phyloP scores from a whole-genome alignment of 2,329 filamentous ascomycete genomes.

The Diaporthe eres region DNA sequence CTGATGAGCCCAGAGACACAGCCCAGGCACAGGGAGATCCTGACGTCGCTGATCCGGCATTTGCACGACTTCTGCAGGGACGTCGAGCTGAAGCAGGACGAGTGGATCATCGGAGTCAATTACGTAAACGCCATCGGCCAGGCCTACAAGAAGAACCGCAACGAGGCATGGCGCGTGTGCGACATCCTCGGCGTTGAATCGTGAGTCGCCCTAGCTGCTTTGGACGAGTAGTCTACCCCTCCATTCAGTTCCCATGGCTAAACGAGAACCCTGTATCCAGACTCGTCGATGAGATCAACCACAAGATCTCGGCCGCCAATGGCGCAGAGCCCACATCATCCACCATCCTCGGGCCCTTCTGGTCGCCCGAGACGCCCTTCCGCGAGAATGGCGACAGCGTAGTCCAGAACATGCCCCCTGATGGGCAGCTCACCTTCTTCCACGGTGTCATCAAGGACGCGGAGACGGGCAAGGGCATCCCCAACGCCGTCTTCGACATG shows the following conservation, averaged over 20 bases:
- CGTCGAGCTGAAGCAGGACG: conserved; percentile 72
- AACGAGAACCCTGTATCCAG: conserved; percentile 22
- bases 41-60: conserved; percentile 69
- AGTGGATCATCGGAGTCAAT: conserved; percentile 73
- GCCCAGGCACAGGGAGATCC: conserved; percentile 68
- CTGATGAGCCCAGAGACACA: conserved; percentile 71
- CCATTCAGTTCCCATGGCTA: neutral
- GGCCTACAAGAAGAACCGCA: conserved; percentile 69
- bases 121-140: conserved; percentile 72
- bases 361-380: conserved; percentile 71
- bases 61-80: conserved; percentile 76
- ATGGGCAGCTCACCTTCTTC: conserved; percentile 65
- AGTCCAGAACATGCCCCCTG: conserved; percentile 55
- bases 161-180: conserved; percentile 74
- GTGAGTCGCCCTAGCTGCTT: conserved; percentile 41
- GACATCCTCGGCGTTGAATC: conserved; percentile 74
- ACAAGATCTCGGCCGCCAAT: conserved; percentile 61
- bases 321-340: conserved; percentile 67
- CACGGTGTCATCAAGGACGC: conserved; percentile 57
- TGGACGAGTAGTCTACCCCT: neutral
- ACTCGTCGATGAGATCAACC: conserved; percentile 75
- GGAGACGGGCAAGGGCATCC: conserved; percentile 46
- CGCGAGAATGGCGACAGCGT: conserved; percentile 69
- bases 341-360: conserved; percentile 79
- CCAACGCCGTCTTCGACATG: conserved; percentile 68